Evolutionary conservation across 768 basidiomycete genomes (phyloP), one percentile per base, ranked within the genome.

Genomic region (Nidula microcarpa): DNA sequence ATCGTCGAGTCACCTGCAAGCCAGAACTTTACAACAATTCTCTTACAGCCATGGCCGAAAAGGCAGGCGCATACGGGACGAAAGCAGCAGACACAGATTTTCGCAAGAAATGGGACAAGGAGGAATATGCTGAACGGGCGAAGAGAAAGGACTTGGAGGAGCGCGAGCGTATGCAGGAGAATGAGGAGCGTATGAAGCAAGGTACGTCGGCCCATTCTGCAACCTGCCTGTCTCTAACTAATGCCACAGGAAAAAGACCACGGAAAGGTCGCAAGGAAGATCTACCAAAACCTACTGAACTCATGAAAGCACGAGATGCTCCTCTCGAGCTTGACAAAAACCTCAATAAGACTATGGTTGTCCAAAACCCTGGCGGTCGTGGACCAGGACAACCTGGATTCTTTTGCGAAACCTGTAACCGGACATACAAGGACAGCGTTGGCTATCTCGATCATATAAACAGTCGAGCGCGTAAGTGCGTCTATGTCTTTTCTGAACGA

Each of bases 381-480:
- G 95, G 95, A 1, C 81, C 94, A 14, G 94, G 95, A 3, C 87
- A 94, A 57, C 94, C 94, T 18, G 94, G 94, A 0, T 99, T 97
- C 72, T 89, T 82, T 69, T 99, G 97, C 64, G 94, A 96, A 64
- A 72, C 88, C 7, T 99, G 97, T 68, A 88, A 82, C 60, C 77
- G 93, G 59, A 96, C 89, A 13, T 91, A 93, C 72, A 97, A 96
- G 69, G 97, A 99, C 63, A 93, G 85, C 49, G 79, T 85, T n/a
- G 91, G 85, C 8, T 98, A 98, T 66, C 74, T 99, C 46, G 95
- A 98, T 65, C 97, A 99, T 64, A 83, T 99, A 52, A 99, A 99
- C 70, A 87, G 93, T 54, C 80, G 94, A 76, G 84, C 84, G 51
- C 96, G 96, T 98, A 67, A 62, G 94, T 82, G 30, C 18, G 23